phyloP scores from a whole-genome alignment of 345 rosid species.

The Ailanthus altissimus region DNA sequence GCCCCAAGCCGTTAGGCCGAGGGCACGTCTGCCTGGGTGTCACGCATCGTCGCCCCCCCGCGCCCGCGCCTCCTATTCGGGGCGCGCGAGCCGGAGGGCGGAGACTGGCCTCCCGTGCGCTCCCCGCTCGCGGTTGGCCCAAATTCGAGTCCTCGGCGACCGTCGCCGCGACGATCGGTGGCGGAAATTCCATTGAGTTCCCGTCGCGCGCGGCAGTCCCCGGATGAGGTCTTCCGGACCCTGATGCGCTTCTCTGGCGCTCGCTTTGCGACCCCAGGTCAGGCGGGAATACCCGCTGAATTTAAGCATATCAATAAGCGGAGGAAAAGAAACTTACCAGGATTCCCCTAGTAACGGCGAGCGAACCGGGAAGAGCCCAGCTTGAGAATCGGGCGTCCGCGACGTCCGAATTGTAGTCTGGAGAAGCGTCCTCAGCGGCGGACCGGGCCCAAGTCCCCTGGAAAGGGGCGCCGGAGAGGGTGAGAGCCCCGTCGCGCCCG shows the following conservation, averaged over 20 bases:
- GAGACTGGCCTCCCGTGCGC: neutral
- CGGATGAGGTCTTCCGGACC: neutral
- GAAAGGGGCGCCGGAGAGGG: neutral
- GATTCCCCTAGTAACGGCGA: constrained; percentile 39
- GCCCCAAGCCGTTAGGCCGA: constrained; percentile 10
- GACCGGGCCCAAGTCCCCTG: constrained; percentile 8
- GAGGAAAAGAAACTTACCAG: constrained; percentile 28
- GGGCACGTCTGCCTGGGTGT: constrained; percentile 29
- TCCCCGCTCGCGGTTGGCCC: neutral
- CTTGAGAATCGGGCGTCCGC: constrained; percentile 17
- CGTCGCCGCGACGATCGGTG: neutral
- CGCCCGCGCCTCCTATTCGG: neutral
- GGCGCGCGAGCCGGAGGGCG: neutral
- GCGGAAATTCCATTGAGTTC: neutral
- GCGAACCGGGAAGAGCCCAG: constrained; percentile 31
- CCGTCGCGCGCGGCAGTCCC: neutral
- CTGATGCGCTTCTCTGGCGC: neutral
- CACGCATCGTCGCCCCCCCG: constrained; percentile 12
- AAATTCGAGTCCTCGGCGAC: neutral
- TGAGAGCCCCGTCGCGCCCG: constrained; percentile 13
- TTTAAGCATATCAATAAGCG: constrained; percentile 30
- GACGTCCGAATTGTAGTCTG: neutral
- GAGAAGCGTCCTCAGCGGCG: constrained; percentile 13
- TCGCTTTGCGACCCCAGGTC: constrained; percentile 23
- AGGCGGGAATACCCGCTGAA: constrained; percentile 31